A percentile compares a stretch with the other conserved stretches of the same genome.
Evolutionary conservation across 176 grass and related monocot genomes (phyloP).

Genomic region (Phragmites australis): DNA sequence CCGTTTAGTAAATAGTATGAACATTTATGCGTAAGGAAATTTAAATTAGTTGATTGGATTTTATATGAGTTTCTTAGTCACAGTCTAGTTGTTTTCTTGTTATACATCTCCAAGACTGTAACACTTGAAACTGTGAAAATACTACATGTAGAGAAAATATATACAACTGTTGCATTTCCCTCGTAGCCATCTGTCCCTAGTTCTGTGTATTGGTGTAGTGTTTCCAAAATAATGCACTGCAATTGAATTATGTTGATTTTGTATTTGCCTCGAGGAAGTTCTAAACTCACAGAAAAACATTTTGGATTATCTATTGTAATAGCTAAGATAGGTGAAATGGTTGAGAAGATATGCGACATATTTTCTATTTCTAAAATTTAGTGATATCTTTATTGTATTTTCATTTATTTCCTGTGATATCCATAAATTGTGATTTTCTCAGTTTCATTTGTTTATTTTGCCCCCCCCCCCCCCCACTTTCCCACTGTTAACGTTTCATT

Average conservation of each 20-base stretch:
- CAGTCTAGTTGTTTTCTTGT: neutral
- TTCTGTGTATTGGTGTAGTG: neutral
- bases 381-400: slow-evolving; percentile 1
- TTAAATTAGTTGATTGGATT: neutral
- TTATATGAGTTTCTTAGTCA: neutral
- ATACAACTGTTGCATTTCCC: neutral
- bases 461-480: neutral
- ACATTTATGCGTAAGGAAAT: neutral
- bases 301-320: neutral
- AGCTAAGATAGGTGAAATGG: neutral
- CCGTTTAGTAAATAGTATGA: neutral
- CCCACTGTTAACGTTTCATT: neutral
- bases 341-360: neutral
- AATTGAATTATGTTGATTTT: neutral
- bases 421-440: neutral
- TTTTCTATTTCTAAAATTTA: neutral
- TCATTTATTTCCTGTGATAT: neutral
- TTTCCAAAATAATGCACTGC: neutral
- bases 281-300: neutral
- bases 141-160: neutral
- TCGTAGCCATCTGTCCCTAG: neutral
- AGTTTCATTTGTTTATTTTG: neutral
- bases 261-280: neutral
- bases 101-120: neutral
- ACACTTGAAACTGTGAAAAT: neutral